Conservation (phyloP, 768 basidiomycete genomes). For the Strobilomyces confusus region DNA sequence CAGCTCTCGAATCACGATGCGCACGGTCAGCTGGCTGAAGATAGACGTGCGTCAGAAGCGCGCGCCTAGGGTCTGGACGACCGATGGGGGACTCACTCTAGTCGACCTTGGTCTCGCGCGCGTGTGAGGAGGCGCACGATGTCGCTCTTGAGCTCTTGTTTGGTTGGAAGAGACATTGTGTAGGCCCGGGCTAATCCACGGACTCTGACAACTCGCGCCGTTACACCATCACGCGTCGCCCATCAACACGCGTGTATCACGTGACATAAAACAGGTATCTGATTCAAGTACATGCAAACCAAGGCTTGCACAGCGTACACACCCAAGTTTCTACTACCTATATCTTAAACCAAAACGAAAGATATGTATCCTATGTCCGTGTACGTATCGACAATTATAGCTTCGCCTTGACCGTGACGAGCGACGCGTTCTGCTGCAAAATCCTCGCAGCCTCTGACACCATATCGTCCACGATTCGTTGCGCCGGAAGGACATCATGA, state of each 20-base stretch:
- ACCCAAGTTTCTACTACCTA: no score
- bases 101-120: constrained; percentile 20
- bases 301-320: no score
- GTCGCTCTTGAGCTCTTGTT: constrained; percentile 13
- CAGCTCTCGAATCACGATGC: constrained; percentile 46
- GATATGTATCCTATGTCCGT: no score
- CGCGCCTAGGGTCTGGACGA: not conserved
- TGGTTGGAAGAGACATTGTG: constrained; percentile 15
- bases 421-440: constrained; percentile 38
- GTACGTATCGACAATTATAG: constrained; percentile 32
- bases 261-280: constrained; percentile 3
- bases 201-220: not conserved
- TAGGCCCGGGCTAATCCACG: not conserved
- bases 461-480: constrained; percentile 82
- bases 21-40: constrained; percentile 38
- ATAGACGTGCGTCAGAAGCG: not conserved
- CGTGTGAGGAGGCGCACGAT: constrained; percentile 20
- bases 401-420: constrained; percentile 45
- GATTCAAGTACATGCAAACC: no score
- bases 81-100: constrained; percentile 11
- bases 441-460: constrained; percentile 51
- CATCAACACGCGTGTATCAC: constrained; percentile 4
- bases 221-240: not conserved
- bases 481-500: constrained; percentile 74
- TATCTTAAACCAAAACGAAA: no score